A percentile compares a stretch with the other conserved stretches of the same genome.
phyloP scores from a whole-genome alignment of 306 rosid species.

The Argentina anserina region DNA sequence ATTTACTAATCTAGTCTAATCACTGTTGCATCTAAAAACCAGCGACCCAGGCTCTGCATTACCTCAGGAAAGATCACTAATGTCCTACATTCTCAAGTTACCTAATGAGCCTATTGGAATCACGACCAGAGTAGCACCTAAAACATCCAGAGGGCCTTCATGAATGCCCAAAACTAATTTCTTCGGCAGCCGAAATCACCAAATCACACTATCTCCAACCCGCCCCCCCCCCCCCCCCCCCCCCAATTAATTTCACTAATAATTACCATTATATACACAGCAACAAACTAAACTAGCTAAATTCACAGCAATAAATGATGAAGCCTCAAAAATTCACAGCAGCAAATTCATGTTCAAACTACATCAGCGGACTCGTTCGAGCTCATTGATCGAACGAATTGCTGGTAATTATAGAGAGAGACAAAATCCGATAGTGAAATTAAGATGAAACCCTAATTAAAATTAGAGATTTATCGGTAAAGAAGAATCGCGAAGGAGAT shows the following conservation, averaged over 20 bases:
- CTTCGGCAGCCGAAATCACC: neutral
- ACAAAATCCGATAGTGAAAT: neutral
- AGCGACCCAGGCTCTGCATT: neutral
- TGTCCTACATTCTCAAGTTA: neutral
- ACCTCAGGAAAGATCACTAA: neutral
- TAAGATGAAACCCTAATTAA: neutral
- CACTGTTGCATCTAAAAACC: neutral
- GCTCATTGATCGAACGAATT: neutral
- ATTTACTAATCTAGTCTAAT: neutral
- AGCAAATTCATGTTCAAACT: neutral
- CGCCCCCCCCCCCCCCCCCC: too few species aligned
- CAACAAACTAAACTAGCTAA: neutral
- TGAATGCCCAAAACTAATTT: neutral
- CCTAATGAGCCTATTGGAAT: neutral
- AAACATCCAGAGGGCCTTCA: neutral
- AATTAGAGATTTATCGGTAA: neutral
- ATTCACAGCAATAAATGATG: neutral
- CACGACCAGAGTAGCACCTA: neutral
- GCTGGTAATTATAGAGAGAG: neutral
- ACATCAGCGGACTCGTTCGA: neutral
- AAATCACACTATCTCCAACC: neutral
- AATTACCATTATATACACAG: neutral
- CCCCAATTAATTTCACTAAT: too few species aligned
- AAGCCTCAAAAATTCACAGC: neutral
- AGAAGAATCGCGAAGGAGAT: neutral